A percentile compares a stretch with the other conserved stretches of the same genome.
These are phyloP conservation scores for Bacidia rubella DNA, from an alignment of 495 filamentous ascomycete genomes.

Conservation along the genomic window DNA sequence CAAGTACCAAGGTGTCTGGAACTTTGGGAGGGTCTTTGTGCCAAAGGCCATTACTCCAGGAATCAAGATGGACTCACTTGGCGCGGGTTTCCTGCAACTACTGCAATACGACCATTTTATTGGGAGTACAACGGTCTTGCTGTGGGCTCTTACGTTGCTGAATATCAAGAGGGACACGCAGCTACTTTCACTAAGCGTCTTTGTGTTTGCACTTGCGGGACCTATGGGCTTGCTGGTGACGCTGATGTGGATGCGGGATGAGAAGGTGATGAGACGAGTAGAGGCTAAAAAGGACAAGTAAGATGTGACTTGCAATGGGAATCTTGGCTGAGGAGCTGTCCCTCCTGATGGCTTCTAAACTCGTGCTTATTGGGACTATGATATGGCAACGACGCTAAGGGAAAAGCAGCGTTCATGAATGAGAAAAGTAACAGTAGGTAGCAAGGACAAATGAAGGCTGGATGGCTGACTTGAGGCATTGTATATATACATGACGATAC, in stretches of 20 bases:
- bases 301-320: no score
- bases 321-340: no score
- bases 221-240: slow-evolving; percentile 34
- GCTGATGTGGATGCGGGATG: slow-evolving; percentile 46
- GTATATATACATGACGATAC: neutral
- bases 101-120: slow-evolving; percentile 47
- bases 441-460: neutral
- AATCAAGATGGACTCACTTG: slow-evolving; percentile 27
- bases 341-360: no score
- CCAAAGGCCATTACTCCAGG: slow-evolving; percentile 30
- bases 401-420: no score
- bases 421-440: no score
- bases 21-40: slow-evolving; percentile 27
- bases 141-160: slow-evolving; percentile 42
- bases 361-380: no score
- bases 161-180: neutral
- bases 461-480: neutral
- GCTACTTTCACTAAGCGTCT: slow-evolving; percentile 25
- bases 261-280: slow-evolving; percentile 21
- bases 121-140: slow-evolving; percentile 33
- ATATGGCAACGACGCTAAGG: no score
- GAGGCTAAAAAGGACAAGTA: neutral
- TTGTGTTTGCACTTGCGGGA: slow-evolving; percentile 34
- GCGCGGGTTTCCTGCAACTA: slow-evolving; percentile 36
- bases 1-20: slow-evolving; percentile 23